Conservation (phyloP, 225 moss, liverwort and hornwort species). For the Bryoerythrophyllum caledonicum region DNA sequence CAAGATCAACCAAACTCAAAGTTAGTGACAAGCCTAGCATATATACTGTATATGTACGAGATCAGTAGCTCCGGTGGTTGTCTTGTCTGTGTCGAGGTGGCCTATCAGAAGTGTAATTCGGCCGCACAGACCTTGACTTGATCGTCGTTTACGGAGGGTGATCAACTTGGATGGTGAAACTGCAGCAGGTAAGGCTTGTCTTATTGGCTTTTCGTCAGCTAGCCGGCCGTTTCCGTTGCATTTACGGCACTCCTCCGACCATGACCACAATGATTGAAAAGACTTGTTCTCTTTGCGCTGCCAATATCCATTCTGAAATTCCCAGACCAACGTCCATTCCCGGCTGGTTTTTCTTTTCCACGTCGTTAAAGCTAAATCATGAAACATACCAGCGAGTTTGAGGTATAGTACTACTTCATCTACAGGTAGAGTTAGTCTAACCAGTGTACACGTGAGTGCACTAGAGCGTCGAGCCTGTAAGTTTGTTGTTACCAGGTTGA, state of each 20-base stretch:
- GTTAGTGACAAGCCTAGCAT: neutral
- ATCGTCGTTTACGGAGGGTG: neutral
- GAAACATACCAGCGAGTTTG: neutral
- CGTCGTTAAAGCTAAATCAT: neutral
- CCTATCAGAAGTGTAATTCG: neutral
- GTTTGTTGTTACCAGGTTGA: slow-evolving; percentile 8
- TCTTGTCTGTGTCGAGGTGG: neutral
- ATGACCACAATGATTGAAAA: slow-evolving; percentile 30
- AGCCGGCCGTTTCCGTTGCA: neutral
- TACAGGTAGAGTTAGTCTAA: neutral
- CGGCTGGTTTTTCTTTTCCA: too few relatives aligned
- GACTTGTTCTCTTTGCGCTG: slow-evolving; percentile 3
- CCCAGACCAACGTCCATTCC: too few relatives aligned
- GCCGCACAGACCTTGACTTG: neutral
- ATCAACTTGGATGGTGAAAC: neutral
- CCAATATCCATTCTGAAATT: neutral
- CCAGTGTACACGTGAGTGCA: slow-evolving; percentile 2
- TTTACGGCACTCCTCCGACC: slow-evolving; percentile 8
- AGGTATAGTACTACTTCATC: neutral
- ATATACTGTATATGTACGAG: neutral
- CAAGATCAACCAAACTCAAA: neutral
- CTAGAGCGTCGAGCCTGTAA: neutral
- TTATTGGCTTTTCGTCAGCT: neutral
- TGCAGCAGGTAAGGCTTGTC: neutral
- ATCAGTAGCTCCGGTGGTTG: neutral